phyloP scores from a whole-genome alignment of 257 asterid genomes.

The Pogostemon cablin region DNA sequence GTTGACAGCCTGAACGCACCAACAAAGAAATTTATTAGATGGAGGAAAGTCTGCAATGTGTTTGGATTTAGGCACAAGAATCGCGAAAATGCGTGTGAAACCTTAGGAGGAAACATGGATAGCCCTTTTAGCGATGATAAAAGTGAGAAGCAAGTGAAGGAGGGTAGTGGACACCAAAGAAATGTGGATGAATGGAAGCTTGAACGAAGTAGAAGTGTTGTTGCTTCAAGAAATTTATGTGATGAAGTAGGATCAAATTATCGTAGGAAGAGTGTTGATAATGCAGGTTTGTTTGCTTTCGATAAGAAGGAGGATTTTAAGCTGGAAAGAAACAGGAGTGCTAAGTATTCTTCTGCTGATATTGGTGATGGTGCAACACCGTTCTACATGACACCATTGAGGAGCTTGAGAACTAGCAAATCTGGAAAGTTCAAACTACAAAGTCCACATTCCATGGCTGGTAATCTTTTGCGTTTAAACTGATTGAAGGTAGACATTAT shows the following conservation, averaged over 20 bases:
- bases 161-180: slow-evolving; percentile 35
- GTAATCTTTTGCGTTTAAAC: slow-evolving; percentile 53
- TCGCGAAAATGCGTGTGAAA: slow-evolving; percentile 41
- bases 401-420: slow-evolving; percentile 58
- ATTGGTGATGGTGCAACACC: slow-evolving; percentile 54
- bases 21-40: slow-evolving; percentile 55
- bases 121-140: slow-evolving; percentile 37
- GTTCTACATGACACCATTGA: slow-evolving; percentile 81
- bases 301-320: slow-evolving; percentile 48
- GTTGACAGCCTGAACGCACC: slow-evolving; percentile 37
- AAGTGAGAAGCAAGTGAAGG: slow-evolving; percentile 44
- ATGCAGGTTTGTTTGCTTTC: slow-evolving; percentile 41
- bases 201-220: slow-evolving; percentile 60
- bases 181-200: slow-evolving; percentile 52
- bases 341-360: slow-evolving; percentile 42
- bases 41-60: slow-evolving; percentile 70
- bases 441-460: slow-evolving; percentile 43
- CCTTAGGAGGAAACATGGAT: slow-evolving; percentile 34
- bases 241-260: slow-evolving; percentile 52
- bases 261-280: slow-evolving; percentile 54
- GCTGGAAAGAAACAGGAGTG: slow-evolving; percentile 51
- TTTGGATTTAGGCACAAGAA: slow-evolving; percentile 60
- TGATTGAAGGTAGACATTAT: slow-evolving; percentile 45
- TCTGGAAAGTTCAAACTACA: slow-evolving; percentile 51
- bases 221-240: slow-evolving; percentile 55